A percentile compares a stretch with the other conserved stretches of the same genome.
Conservation (phyloP, 305 asterid species). For the Fraxinus platypoda region DNA sequence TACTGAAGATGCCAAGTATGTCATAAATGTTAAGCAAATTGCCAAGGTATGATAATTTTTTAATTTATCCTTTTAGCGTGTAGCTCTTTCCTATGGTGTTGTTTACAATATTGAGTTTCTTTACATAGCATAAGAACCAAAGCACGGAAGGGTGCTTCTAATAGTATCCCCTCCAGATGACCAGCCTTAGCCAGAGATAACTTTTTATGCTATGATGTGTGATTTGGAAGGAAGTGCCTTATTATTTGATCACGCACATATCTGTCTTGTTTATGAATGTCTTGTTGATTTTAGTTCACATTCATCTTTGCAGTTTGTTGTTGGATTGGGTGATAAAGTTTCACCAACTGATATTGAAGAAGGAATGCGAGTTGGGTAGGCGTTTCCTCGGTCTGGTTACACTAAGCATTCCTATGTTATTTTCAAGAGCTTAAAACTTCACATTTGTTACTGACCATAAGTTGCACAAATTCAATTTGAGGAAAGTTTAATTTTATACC, state of each 20-base stretch:
- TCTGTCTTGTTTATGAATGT: neutral
- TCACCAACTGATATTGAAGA: conserved; percentile 55
- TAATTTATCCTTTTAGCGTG: neutral
- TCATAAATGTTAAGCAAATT: no score
- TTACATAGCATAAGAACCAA: neutral
- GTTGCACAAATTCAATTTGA: neutral
- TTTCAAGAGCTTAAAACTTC: no score
- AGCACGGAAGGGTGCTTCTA: neutral
- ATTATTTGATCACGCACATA: neutral
- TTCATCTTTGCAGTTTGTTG: conserved; percentile 49
- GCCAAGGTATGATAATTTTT: conserved; percentile 47
- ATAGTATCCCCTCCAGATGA: neutral
- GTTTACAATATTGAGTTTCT: conserved; percentile 5
- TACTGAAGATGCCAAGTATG: no score
- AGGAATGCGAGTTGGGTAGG: conserved; percentile 74
- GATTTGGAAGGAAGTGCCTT: neutral
- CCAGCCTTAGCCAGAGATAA: neutral
- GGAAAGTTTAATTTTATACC: neutral
- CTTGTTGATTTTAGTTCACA: neutral
- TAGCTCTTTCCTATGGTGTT: conserved; percentile 11
- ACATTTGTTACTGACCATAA: neutral
- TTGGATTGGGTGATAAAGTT: conserved; percentile 51
- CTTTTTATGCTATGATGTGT: neutral
- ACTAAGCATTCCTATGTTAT: no score
- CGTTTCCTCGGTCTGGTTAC: neutral